Conservation (phyloP, 2,329 filamentous ascomycete genomes). For the Fusarium solani-melongenae region DNA sequence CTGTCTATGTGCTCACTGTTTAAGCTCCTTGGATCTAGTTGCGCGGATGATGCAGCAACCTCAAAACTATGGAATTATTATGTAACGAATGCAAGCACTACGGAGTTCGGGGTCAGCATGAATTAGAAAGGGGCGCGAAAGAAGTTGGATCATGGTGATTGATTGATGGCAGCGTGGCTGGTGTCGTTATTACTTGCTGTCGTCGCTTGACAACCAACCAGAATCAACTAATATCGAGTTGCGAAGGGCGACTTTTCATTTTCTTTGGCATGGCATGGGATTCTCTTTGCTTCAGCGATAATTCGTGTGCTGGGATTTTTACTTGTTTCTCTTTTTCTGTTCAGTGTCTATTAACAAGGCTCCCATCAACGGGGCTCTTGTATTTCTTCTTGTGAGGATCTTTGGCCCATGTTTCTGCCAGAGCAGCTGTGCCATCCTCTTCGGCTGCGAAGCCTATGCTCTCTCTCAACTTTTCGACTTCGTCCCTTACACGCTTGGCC, state of each 20-base stretch:
- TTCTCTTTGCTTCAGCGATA: conserved; percentile 27
- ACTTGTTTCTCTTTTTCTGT: conserved; percentile 18
- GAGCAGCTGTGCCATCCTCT: conserved; percentile 79
- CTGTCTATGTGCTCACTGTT: neutral
- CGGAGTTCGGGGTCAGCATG: conserved; percentile 40
- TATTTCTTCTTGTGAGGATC: conserved; percentile 61
- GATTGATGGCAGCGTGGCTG: conserved; percentile 12
- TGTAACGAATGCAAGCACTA: conserved; percentile 27
- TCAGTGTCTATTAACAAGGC: conserved; percentile 57
- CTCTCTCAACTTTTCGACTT: conserved; percentile 82
- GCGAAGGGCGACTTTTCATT: conserved; percentile 13
- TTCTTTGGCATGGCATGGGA: conserved; percentile 11
- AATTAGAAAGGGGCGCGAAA: conserved; percentile 35
- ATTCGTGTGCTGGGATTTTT: neutral
- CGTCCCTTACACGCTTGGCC: conserved; percentile 78
- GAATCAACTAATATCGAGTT: conserved; percentile 32
- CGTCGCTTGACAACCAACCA: conserved; percentile 4
- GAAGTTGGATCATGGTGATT: conserved; percentile 29
- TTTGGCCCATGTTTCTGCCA: conserved; percentile 83
- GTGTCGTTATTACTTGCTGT: conserved; percentile 10
- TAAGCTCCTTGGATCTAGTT: conserved; percentile 9
- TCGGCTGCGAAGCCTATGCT: conserved; percentile 78
- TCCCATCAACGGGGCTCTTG: conserved; percentile 65
- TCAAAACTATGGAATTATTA: conserved; percentile 22
- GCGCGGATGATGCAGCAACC: conserved; percentile 3